Percentiles rank a stretch among this genome's conserved stretches.
Conservation (phyloP, 306 rosid genomes). For the Lathyrus sativus region DNA sequence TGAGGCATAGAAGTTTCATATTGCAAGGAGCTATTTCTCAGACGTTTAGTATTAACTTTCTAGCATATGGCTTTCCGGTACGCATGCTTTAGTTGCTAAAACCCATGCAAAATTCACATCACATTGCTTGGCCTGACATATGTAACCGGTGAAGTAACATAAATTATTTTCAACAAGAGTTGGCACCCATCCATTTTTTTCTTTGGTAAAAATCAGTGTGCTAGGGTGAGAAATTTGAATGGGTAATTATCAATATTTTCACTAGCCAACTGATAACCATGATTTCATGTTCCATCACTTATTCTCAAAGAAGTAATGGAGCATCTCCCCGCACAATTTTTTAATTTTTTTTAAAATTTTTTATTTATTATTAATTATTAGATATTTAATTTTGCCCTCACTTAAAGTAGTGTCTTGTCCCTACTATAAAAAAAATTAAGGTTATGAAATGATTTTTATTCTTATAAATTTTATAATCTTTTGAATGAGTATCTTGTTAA, state of each 20-base stretch:
- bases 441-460: too few relatives aligned
- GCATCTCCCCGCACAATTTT: not conserved
- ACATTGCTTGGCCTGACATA: slow-evolving; percentile 32
- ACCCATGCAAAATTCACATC: not conserved
- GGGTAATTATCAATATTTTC: slow-evolving; percentile 23
- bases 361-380: too few relatives aligned
- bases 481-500: too few relatives aligned
- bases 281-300: slow-evolving; percentile 9
- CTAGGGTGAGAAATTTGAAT: slow-evolving; percentile 30
- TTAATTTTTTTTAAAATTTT: too few relatives aligned
- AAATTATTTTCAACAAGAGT: slow-evolving; percentile 23
- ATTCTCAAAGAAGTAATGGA: slow-evolving; percentile 17
- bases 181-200: slow-evolving; percentile 8
- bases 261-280: slow-evolving; percentile 27
- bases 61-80: slow-evolving; percentile 97
- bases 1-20: slow-evolving; percentile 63
- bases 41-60: slow-evolving; percentile 82
- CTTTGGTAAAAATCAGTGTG: slow-evolving; percentile 9
- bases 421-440: too few relatives aligned
- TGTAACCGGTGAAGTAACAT: not conserved
- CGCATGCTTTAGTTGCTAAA: slow-evolving; percentile 35
- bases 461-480: too few relatives aligned
- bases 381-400: too few relatives aligned
- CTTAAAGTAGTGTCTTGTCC: too few relatives aligned
- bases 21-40: slow-evolving; percentile 74